Evolutionary conservation across 345 rosid species (phyloP), one percentile per base, ranked within the genome.

Genomic region (Toxicodendron radicans): DNA sequence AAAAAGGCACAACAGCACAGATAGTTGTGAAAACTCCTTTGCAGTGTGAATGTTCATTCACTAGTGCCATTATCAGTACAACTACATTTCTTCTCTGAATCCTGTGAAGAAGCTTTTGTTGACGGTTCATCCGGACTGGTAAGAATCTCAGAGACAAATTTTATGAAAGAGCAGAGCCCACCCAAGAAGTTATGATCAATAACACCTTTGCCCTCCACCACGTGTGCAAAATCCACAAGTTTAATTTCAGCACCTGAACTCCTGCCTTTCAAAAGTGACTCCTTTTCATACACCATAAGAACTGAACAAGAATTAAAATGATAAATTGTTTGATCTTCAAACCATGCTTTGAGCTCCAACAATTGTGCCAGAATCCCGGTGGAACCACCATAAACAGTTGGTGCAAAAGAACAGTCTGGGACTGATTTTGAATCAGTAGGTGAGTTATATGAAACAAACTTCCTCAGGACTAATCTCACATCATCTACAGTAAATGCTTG

Each of bases 141-240:
- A 58, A 87, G 83, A 70, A 90, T 83, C 78, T 87, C 91, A 17
- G 92, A 91, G 70, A 95, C 75, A 72, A 91, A 83, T 80, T 92
- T 91, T 64, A 93, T 93, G 66, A 93, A 79, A 64, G 98, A 95
- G 81, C 97, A 93, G 24, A 93, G 90, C 48, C 98, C 98, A 43
- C 99, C 99, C 78, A 93, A 76, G 88, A 92, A 93, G 84, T 95
- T 95, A 76, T 93, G 98, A 85, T 95, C 97, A 24, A 95, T 91
- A 71, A 90, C 86, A 23, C 92, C 99, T n/a, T 64, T 77, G 48
- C 91, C 97, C 68, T 93, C 99, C 72, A 76, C 38, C 64, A 90
- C 95, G 81, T 95, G 99, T 68, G 99, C 97, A 76, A 95, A 95
- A 87, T 95, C 99, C 45, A 95, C 80, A 51, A 96, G 98, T 78